A percentile compares a stretch with the other conserved stretches of the same genome.
Conservation (phyloP, 148 eudicot species). For the Amaranthus hypochondriacus region DNA sequence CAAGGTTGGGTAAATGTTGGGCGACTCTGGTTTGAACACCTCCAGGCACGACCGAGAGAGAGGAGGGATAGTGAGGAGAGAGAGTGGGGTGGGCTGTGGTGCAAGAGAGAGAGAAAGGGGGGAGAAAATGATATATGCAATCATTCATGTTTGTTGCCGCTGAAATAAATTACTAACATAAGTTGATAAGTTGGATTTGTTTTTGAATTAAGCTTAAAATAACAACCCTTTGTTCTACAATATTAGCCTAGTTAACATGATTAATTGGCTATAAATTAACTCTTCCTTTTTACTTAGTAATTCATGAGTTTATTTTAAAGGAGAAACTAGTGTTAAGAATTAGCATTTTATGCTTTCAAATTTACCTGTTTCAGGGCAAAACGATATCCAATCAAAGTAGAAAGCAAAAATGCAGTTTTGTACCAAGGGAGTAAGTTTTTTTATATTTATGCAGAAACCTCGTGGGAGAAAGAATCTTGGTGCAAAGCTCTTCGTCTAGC, state of each 20-base stretch:
- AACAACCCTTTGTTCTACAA: too few species aligned
- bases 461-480: slow-evolving; percentile 93
- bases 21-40: too few species aligned
- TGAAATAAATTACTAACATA: too few species aligned
- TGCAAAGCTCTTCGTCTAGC: slow-evolving; percentile 95
- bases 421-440: slow-evolving; percentile 60
- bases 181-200: too few species aligned
- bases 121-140: too few species aligned
- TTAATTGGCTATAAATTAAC: neutral
- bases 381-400: slow-evolving; percentile 78
- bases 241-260: neutral
- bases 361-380: slow-evolving; percentile 59
- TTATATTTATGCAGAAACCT: slow-evolving; percentile 75
- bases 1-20: too few species aligned
- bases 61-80: too few species aligned
- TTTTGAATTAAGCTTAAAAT: too few species aligned
- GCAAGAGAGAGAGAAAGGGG: too few species aligned
- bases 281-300: neutral
- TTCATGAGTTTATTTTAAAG: neutral
- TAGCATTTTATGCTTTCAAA: neutral
- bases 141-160: too few species aligned
- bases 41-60: too few species aligned
- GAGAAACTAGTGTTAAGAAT: neutral
- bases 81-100: too few species aligned
- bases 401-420: slow-evolving; percentile 49